These are phyloP conservation scores for Fraxinus sp. DNA, from an alignment of 305 asterid genomes.

Conservation along the genomic window DNA sequence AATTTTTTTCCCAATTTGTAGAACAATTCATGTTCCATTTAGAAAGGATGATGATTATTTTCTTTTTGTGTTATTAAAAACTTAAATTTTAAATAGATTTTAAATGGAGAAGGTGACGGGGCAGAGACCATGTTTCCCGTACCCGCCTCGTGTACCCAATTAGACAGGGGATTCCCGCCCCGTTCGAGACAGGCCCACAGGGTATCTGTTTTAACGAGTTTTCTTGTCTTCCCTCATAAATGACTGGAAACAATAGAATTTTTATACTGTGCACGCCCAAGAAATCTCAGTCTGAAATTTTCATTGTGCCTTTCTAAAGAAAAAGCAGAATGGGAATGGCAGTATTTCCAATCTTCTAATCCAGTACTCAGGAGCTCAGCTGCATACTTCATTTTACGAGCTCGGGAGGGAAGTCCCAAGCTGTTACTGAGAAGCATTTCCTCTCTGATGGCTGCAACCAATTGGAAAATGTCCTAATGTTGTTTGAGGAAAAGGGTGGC, in stretches of 20 bases:
- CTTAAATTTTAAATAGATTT: background rate
- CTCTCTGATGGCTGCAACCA: constrained; percentile 49
- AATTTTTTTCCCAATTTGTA: background rate
- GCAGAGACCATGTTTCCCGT: background rate
- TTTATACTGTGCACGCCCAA: background rate
- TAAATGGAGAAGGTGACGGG: background rate
- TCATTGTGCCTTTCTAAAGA: background rate
- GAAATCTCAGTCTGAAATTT: background rate
- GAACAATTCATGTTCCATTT: background rate
- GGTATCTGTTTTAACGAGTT: background rate
- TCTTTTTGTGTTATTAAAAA: background rate
- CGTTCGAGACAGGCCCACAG: background rate
- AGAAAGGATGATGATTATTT: background rate
- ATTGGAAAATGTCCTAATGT: constrained; percentile 35
- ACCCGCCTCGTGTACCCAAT: background rate
- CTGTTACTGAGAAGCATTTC: background rate
- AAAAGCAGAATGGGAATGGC: background rate
- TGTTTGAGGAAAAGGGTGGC: constrained; percentile 53
- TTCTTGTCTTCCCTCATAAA: background rate
- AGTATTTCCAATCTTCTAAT: background rate
- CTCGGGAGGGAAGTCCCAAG: background rate
- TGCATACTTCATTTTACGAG: background rate
- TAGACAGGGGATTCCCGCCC: background rate
- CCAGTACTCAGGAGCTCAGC: background rate
- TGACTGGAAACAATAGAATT: background rate